Evolutionary conservation across 2,329 filamentous ascomycete genomes (phyloP).

Genomic region (Hortaea sp.): DNA sequence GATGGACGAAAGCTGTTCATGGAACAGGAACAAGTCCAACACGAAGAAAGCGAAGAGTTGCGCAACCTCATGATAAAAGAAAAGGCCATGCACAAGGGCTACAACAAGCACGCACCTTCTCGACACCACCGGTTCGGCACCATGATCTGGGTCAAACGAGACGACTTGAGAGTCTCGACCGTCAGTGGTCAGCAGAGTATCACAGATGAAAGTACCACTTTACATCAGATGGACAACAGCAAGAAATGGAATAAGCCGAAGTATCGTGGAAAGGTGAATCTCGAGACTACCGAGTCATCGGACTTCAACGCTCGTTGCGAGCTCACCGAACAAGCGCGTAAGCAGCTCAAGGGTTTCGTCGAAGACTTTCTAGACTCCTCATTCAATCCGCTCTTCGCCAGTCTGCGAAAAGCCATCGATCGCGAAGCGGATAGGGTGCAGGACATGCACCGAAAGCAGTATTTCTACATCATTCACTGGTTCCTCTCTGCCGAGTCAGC

Average conservation of each 20-base stretch:
- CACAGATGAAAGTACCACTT: constrained; percentile 57
- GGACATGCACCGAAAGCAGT: constrained; percentile 69
- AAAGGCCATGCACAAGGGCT: constrained; percentile 66
- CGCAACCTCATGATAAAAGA: constrained; percentile 69
- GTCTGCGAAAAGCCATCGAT: constrained; percentile 81
- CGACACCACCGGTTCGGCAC: constrained; percentile 91
- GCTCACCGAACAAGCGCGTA: constrained; percentile 63
- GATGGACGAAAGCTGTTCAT: constrained; percentile 78
- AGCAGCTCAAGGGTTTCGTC: constrained; percentile 69
- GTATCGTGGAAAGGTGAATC: constrained; percentile 33
- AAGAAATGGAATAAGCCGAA: constrained; percentile 85
- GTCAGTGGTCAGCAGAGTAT: constrained; percentile 84
- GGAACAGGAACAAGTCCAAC: constrained; percentile 61
- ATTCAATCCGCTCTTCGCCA: constrained; percentile 80
- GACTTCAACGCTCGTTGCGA: constrained; percentile 67
- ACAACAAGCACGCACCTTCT: constrained; percentile 68
- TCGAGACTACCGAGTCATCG: constrained; percentile 41
- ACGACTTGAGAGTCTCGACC: constrained; percentile 72
- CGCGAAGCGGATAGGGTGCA: constrained; percentile 75
- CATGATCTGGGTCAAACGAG: constrained; percentile 91
- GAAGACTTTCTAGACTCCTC: constrained; percentile 90
- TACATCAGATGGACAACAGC: constrained; percentile 79
- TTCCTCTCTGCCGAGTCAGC: constrained; percentile 71
- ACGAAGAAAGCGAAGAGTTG: constrained; percentile 63
- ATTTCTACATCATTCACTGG: constrained; percentile 88